A percentile compares a stretch with the other conserved stretches of the same genome.
Evolutionary conservation across 2,329 filamentous ascomycete species (phyloP).

Genomic region (Fusarium mundagurra): DNA sequence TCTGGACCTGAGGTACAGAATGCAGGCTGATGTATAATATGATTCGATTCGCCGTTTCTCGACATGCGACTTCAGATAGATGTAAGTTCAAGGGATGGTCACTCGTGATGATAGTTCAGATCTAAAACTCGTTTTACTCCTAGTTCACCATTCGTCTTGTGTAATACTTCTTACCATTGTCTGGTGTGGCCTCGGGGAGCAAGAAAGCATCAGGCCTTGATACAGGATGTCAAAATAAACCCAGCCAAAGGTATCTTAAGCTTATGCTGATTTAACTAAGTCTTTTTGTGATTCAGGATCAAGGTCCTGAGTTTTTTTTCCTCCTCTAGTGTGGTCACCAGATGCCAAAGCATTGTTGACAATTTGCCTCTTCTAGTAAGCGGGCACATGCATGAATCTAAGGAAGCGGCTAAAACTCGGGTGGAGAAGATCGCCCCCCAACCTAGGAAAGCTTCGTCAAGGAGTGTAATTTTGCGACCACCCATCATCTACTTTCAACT

Average conservation of each 20-base stretch:
- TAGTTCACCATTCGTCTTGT: background rate
- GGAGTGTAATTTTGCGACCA: conserved; percentile 45
- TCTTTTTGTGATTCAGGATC: too few relatives aligned
- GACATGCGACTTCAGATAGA: background rate
- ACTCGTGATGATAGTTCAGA: background rate
- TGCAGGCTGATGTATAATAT: background rate
- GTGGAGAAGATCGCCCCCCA: conserved; percentile 42
- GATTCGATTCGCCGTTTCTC: background rate
- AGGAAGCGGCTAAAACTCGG: conserved; percentile 49
- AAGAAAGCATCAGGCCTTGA: too few relatives aligned
- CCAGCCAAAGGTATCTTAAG: too few relatives aligned
- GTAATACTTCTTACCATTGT: background rate
- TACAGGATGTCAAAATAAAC: too few relatives aligned
- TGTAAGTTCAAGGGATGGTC: background rate
- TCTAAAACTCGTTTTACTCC: background rate
- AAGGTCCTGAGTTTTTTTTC: too few relatives aligned
- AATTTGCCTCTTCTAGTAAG: conserved; percentile 17
- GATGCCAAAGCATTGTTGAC: conserved; percentile 7
- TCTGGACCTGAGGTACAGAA: background rate
- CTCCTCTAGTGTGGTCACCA: background rate
- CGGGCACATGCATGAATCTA: conserved; percentile 5
- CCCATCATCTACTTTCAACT: conserved; percentile 40
- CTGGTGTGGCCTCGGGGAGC: background rate
- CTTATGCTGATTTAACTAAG: too few relatives aligned
- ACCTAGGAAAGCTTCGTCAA: conserved; percentile 41